Evolutionary conservation across 2,329 filamentous ascomycete species (phyloP), one percentile per base, ranked within the genome.

Genomic region (Erysiphe neolycopersici): DNA sequence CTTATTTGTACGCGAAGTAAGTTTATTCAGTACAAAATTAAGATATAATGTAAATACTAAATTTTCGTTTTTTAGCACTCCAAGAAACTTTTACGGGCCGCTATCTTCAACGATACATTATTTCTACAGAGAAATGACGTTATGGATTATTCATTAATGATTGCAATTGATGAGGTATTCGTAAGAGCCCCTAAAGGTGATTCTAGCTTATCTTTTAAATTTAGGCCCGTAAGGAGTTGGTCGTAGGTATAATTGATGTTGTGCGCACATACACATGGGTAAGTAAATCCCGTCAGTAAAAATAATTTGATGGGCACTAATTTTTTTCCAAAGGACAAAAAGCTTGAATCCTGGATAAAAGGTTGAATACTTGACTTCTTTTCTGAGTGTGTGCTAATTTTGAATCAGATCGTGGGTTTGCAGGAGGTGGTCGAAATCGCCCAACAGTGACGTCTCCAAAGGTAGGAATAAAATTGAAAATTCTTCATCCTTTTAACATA

Each of bases 281-380:
- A 37, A 30, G 18, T 43, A 14, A n/a, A 16, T 16, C 14, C 6
- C 5, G 3, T 37, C 16, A 16, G 35, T 11, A 37, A 37, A 16
- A 17, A 18, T 11, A 5, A 16, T 19, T 19, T 37, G 4, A 16
- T 33, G 11, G 9, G 12, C 8, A n/a, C 11, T 33, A 33, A 33
- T n/a, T 3, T 33, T n/a, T 13, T n/a, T 14, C 32, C 12, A 33
- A 51, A 50, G 41, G 89, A 98, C 64, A 98, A 98, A 67, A 94
- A 94, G 58, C 71, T 98, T n/a, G 89, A 98, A 63, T 89, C 79
- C 44, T 98, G 89, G 89, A 94, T 98, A 68, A 98, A 98, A 61
- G 49, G 46, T 45, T 38, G 17, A 35, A 18, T 17, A 37, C 6
- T 11, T 11, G 16, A 18, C 14, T 22, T 14, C 17, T 3, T 14